Conservation (phyloP, 169 alveolate species). For the Eimeria maxima region DNA sequence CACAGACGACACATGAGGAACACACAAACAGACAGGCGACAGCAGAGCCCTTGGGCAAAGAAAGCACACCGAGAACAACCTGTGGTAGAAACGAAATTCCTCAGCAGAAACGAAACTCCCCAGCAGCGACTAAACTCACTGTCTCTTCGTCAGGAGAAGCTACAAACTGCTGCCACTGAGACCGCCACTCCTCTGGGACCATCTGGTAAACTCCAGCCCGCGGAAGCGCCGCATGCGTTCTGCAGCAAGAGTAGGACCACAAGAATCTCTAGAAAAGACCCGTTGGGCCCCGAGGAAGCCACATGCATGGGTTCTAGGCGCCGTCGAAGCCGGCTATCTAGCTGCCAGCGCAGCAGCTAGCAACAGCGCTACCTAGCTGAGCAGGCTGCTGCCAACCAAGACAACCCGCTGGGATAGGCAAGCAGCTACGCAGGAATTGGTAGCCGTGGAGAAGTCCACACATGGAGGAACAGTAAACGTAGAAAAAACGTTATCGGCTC, state of each 20-base stretch:
- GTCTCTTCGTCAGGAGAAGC: conserved; percentile 54
- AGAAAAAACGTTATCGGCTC: not conserved
- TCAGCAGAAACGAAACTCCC: not conserved
- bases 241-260: conserved; percentile 30
- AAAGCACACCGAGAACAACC: not conserved
- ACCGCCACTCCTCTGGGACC: conserved; percentile 73
- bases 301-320: not conserved
- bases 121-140: not conserved
- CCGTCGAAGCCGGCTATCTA: not conserved
- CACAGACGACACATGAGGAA: not conserved
- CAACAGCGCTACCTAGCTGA: not conserved
- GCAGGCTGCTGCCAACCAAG: not conserved
- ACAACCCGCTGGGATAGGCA: not conserved
- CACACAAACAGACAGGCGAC: not conserved
- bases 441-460: not conserved
- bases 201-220: conserved; percentile 60
- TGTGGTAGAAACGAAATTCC: not conserved
- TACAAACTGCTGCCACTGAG: conserved; percentile 77
- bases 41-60: too few species aligned
- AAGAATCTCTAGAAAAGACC: not conserved
- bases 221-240: conserved; percentile 69
- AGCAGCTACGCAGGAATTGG: not conserved
- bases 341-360: not conserved
- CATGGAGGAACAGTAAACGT: not conserved
- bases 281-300: not conserved